Evolutionary conservation across 192 early-diverging fungal genomes (phyloP).

Genomic region (Gamsiella multidivaricata): DNA sequence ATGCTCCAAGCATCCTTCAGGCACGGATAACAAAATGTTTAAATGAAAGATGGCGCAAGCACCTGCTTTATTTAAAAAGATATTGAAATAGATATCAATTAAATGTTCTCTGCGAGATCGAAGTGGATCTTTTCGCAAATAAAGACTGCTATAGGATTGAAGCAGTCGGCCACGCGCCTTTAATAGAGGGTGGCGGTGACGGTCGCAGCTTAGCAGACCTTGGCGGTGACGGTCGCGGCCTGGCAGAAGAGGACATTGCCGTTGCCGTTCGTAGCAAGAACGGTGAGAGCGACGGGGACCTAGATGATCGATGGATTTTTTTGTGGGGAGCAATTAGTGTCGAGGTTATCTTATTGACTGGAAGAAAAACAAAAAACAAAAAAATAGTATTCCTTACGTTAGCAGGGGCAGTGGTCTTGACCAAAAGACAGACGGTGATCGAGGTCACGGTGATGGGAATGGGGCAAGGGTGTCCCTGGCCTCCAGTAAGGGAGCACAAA

Average conservation of each 20-base stretch:
- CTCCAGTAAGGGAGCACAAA: conserved; percentile 14
- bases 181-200: no score
- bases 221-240: conserved; percentile 17
- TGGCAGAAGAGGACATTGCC: conserved; percentile 37
- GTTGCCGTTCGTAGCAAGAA: conserved; percentile 25
- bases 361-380: neutral
- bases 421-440: conserved; percentile 19
- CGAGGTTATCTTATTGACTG: neutral
- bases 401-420: conserved; percentile 19
- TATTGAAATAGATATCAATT: no score
- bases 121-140: no score
- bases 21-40: no score
- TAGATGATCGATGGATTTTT: neutral
- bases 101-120: no score
- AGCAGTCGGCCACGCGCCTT: no score
- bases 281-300: conserved; percentile 16
- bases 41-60: neutral
- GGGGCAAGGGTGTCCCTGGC: conserved; percentile 29
- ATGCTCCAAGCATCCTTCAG: no score
- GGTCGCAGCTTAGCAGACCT: conserved; percentile 17
- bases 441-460: conserved; percentile 19
- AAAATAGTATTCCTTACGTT: conserved; percentile 1
- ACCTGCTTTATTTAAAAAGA: conserved; percentile 55
- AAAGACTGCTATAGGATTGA: no score
- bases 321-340: neutral